Evolutionary conservation across 2,329 filamentous ascomycete species (phyloP).

Genomic region (Colletotrichum spaethianum): DNA sequence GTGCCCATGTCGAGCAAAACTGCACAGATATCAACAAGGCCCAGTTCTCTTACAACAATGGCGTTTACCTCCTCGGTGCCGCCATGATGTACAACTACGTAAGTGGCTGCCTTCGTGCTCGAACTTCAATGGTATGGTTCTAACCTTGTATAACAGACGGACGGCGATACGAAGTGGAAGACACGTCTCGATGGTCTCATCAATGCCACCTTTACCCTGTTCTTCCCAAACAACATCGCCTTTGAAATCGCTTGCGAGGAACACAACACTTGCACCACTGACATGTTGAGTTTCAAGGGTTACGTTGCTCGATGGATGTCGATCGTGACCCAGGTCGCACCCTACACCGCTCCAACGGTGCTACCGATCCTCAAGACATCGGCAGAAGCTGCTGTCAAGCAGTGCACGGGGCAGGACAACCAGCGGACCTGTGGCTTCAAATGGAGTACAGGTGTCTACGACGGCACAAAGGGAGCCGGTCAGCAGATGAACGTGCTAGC

Average conservation of each 20-base stretch:
- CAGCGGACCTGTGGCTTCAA: slow-evolving; percentile 67
- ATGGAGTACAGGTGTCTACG: slow-evolving; percentile 66
- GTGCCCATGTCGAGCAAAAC: slow-evolving; percentile 64
- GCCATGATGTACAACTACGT: slow-evolving; percentile 76
- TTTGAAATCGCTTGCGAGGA: slow-evolving; percentile 74
- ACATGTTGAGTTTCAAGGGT: slow-evolving; percentile 76
- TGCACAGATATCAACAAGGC: slow-evolving; percentile 69
- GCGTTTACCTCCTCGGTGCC: slow-evolving; percentile 69
- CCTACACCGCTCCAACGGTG: slow-evolving; percentile 65
- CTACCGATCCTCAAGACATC: slow-evolving; percentile 66
- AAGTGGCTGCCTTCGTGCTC: slow-evolving; percentile 43
- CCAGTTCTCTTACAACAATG: slow-evolving; percentile 75
- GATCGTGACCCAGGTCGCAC: slow-evolving; percentile 66
- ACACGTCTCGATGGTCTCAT: slow-evolving; percentile 59
- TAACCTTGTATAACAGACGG: slow-evolving; percentile 55
- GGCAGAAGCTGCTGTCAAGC: slow-evolving; percentile 66
- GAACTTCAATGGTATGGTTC: background rate
- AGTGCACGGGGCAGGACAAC: slow-evolving; percentile 66
- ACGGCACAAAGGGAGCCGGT: slow-evolving; percentile 70
- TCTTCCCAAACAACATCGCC: slow-evolving; percentile 71
- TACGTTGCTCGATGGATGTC: slow-evolving; percentile 72
- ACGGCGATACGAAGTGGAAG: slow-evolving; percentile 66
- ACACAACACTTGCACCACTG: slow-evolving; percentile 69
- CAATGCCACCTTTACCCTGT: slow-evolving; percentile 56
- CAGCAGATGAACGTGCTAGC: slow-evolving; percentile 73